Base-by-base conservation (phyloP, 2,329 filamentous ascomycete species). In the Emericellopsis atlantica region DNA sequence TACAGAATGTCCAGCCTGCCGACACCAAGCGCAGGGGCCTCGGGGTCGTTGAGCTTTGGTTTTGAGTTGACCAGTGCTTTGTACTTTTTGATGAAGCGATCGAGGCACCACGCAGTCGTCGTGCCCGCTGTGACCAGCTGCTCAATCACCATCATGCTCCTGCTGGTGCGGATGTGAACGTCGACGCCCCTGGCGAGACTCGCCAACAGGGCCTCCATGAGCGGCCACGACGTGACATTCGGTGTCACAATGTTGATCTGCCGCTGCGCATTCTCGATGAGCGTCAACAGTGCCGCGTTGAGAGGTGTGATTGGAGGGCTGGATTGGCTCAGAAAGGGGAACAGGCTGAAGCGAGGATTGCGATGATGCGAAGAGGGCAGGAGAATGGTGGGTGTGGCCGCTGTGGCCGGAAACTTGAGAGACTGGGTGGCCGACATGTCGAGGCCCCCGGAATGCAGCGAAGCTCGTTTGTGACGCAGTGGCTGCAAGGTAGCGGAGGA, bases 41-140 rank as follows among this genome's bases (percentile, higher is more conserved):
- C 74, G 0, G 65, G 45, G n/a, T 54, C 55, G 2, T 45, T 48
- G 9, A 39, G 39, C 16, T 46, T 33, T 11, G 39, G 40, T 18
- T 47, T 40, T 15, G 26, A 44, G 9, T 48, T 39, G 32, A 49
- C 40, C 29, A 59, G 41, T 26, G 51, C 49, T 31, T 64, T 55
- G 50, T 84, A 79, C 21, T 65, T 62, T 36, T 67, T 69, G 3
- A 80, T 65, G 8, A 90, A 64, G 36, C 62, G 68, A 23, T 61
- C 65, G 5, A 92, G 52, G 45, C 80, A 84, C 46, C 74, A 65
- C 1, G 74, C 67, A 0, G 85, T 90, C 0, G 80, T 85, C 0
- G 81, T 88, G 0, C 81, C 81, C 0, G 84, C 79, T 0, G 85
- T 92, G 21, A 86, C 65, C n/a, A 92, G 64, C 55, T 93, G 86